Conservation (phyloP, 2,329 filamentous ascomycete species). For the Ceratocystis albifundus region DNA sequence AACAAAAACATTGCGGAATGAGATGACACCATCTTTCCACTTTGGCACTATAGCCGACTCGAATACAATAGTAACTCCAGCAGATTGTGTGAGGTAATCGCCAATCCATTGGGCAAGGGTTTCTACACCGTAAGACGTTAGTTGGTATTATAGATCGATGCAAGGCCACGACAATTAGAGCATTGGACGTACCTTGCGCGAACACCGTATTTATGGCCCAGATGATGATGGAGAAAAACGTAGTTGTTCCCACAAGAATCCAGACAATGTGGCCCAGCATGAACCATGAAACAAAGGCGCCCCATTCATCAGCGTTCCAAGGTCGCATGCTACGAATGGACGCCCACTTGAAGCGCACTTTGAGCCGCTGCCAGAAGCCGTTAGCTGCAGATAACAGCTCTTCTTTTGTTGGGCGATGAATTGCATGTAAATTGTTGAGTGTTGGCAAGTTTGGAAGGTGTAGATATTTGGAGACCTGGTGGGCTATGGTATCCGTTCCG, state of each 20-base stretch:
- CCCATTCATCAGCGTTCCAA: constrained; percentile 94
- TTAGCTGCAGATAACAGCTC: constrained; percentile 84
- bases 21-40: constrained; percentile 91
- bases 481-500: constrained; percentile 36
- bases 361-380: constrained; percentile 81
- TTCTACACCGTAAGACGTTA: constrained; percentile 43
- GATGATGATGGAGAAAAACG: constrained; percentile 87
- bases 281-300: constrained; percentile 88
- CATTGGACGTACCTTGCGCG: constrained; percentile 58
- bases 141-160: background rate
- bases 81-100: constrained; percentile 88
- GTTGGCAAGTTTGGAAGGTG: constrained; percentile 52
- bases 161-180: background rate
- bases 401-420: constrained; percentile 69
- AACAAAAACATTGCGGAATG: constrained; percentile 92
- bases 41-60: constrained; percentile 95
- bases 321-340: constrained; percentile 87
- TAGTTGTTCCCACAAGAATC: constrained; percentile 94
- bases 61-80: constrained; percentile 86
- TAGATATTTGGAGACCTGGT: constrained; percentile 48
- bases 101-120: constrained; percentile 86
- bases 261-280: constrained; percentile 86
- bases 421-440: constrained; percentile 13
- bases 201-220: constrained; percentile 91
- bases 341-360: constrained; percentile 93